Evolutionary conservation across 305 asterid genomes (phyloP), one percentile per base, ranked within the genome.

Genomic region (Fraxinus sp.): DNA sequence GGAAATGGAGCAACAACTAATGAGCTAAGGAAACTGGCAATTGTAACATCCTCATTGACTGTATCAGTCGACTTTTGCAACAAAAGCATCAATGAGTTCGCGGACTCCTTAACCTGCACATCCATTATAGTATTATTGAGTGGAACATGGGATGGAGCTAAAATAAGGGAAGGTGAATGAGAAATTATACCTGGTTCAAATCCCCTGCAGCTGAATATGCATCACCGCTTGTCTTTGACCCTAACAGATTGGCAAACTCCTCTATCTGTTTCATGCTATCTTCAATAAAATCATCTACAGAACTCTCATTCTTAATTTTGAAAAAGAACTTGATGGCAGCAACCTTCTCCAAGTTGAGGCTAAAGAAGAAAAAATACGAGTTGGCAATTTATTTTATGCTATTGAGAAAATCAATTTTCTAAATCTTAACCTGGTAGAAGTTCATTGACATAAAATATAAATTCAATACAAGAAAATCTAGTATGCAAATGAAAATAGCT

Each of bases 301-400:
- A 79, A 66, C 84, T 49, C 33, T 88, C 92, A 57, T 84, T 81
- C 83, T 80, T 85, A 72, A 87, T 74, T 84, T 98, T 97, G 39
- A 93, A 94, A 72, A 94, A 85, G 81, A 83, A 84, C 88, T 92
- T 93, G 85, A 93, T 84, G n/a, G 91, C 97, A 86, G 91, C 84
- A 89, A 91, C 82, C 83, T 91, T 90, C 89, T 91, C 96, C 84
- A 70, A 43, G 87, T 88, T 89, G 86, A 92, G 78, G 79, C 99
- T 94, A 89, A 83, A 79, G 84, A 89, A 79, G 82, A 86, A 80
- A 55, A 57, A 89, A 71, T 26, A 83, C 26, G 55, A 71, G 24
- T 71, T 33, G 77, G 22, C 41, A 30, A 71, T 71, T 28, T 33
- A 30, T 71, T 70, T 33, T 36, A 14, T 33, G 43, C 77, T 71